Evolutionary conservation across 1,139 yeast species (phyloP).

Genomic region (Saccharomycopsis hybrid): DNA sequence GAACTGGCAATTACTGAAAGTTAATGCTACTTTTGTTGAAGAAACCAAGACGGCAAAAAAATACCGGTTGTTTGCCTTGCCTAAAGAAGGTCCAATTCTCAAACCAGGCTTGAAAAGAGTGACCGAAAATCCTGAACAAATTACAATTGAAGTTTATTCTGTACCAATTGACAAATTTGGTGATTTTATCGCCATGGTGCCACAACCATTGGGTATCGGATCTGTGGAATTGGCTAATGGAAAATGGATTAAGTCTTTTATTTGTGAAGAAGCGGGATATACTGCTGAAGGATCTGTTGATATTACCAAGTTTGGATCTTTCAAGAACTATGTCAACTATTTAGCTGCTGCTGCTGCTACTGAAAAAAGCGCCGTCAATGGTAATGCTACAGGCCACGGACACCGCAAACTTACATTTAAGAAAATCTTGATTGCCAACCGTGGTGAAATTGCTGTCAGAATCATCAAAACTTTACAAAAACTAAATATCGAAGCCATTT

Average conservation of each 20-base stretch:
- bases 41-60: constrained; percentile 65
- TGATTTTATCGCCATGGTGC: constrained; percentile 76
- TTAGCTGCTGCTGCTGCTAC: constrained; percentile 21
- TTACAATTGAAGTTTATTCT: constrained; percentile 75
- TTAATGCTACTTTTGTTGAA: constrained; percentile 65
- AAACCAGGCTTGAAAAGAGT: constrained; percentile 88
- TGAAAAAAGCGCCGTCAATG: not conserved
- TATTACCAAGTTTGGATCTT: constrained; percentile 80
- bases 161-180: constrained; percentile 77
- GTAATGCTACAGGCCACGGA: not conserved
- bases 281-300: constrained; percentile 63
- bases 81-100: constrained; percentile 66
- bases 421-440: constrained; percentile 85
- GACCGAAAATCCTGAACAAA: constrained; percentile 45
- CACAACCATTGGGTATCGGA: constrained; percentile 93
- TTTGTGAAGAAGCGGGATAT: constrained; percentile 88
- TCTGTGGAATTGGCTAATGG: constrained; percentile 77
- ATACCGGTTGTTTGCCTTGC: constrained; percentile 77
- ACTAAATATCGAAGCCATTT: constrained; percentile 69
- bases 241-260: constrained; percentile 82
- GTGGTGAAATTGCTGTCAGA: constrained; percentile 97
- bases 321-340: constrained; percentile 62
- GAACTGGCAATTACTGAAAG: constrained; percentile 90
- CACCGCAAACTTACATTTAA: constrained; percentile 52
- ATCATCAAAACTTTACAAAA: constrained; percentile 82